phyloP scores from a whole-genome alignment of 192 early-diverging fungal genomes.

The Backusella mclennaniae region DNA sequence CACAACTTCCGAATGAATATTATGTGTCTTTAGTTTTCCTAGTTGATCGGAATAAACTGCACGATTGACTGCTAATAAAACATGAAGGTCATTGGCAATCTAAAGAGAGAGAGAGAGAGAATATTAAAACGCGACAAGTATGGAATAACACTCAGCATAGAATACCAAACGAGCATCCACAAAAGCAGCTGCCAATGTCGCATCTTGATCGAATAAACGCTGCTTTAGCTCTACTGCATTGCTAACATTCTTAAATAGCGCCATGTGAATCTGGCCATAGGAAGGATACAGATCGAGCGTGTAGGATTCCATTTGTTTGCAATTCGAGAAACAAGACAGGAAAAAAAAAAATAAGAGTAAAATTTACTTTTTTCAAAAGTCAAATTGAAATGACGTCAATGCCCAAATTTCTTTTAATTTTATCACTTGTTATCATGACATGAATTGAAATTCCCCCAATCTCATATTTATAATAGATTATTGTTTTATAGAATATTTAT shows the following conservation, averaged over 20 bases:
- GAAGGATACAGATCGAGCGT: slow-evolving; percentile 35
- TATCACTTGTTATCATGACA: too few species aligned
- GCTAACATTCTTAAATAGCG: slow-evolving; percentile 32
- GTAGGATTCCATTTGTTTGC: slow-evolving; percentile 36
- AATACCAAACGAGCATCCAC: slow-evolving; percentile 41
- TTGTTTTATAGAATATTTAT: too few species aligned
- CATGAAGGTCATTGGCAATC: slow-evolving; percentile 52
- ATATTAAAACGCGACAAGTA: neutral
- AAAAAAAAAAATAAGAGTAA: too few species aligned
- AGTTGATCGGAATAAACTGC: slow-evolving; percentile 45
- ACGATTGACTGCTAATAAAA: slow-evolving; percentile 48
- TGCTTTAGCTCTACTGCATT: slow-evolving; percentile 39
- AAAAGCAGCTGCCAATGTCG: slow-evolving; percentile 33
- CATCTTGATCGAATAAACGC: slow-evolving; percentile 34
- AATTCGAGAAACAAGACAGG: too few species aligned
- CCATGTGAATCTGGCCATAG: slow-evolving; percentile 30
- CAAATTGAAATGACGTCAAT: too few species aligned
- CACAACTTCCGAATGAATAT: slow-evolving; percentile 57
- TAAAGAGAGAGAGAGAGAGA: slow-evolving; percentile 11
- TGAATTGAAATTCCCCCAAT: too few species aligned
- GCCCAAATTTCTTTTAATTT: too few species aligned
- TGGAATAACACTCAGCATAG: neutral
- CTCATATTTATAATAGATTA: too few species aligned
- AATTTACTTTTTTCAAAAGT: too few species aligned
- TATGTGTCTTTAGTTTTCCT: slow-evolving; percentile 54